Percentiles rank a stretch among this genome's conserved stretches.
These are phyloP conservation scores for Yamadazyma membranifaciens DNA, from an alignment of 1,139 yeast genomes.

Conservation along the genomic window DNA sequence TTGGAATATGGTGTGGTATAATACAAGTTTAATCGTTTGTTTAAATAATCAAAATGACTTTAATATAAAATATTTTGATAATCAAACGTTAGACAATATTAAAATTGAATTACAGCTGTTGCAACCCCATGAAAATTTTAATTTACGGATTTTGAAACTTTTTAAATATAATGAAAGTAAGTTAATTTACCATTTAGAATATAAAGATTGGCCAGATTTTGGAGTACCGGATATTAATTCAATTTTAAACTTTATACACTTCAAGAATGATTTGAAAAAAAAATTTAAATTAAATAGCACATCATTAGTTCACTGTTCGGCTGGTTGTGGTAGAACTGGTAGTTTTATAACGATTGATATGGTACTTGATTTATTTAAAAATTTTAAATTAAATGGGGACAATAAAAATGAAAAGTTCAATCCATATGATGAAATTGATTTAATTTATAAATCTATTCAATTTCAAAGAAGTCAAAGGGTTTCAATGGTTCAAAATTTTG, in stretches of 20 bases:
- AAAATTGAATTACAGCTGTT: conserved; percentile 14
- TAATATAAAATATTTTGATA: conserved; percentile 21
- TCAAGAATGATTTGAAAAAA: conserved; percentile 42
- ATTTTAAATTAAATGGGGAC: conserved; percentile 1
- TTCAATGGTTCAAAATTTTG: conserved; percentile 48
- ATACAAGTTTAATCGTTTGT: conserved; percentile 65
- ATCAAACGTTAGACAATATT: conserved; percentile 17
- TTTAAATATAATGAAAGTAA: conserved; percentile 7
- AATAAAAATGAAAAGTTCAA: conserved; percentile 14
- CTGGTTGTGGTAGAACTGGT: conserved; percentile 85
- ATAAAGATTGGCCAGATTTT: conserved; percentile 78
- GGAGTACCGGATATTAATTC: conserved; percentile 62
- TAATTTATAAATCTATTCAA: conserved; percentile 46
- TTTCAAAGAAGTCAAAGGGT: conserved; percentile 43
- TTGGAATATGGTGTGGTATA: conserved; percentile 48
- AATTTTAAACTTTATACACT: conserved; percentile 49
- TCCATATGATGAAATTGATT: conserved; percentile 39
- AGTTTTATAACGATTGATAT: conserved; percentile 60
- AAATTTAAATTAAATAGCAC: conserved; percentile 20
- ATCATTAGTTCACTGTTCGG: conserved; percentile 64
- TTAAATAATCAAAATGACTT: conserved; percentile 46
- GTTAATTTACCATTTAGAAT: conserved; percentile 61
- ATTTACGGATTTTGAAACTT: conserved; percentile 12
- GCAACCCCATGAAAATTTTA: conserved; percentile 13
- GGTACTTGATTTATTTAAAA: conserved; percentile 21